Conservation (phyloP, 78 protist species). For the Dictyostelium discoideum region dicty_2.7 NC_007090.3:3122501-3123000, state of each 20-base stretch:
- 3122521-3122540: slow-evolving; percentile 14
- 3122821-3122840: background rate
- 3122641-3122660: background rate
- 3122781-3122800: background rate
- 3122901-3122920: background rate
- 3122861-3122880: background rate
- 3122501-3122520: background rate
- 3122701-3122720: background rate
- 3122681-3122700: background rate
- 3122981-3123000: background rate
- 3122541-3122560: background rate
- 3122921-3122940: background rate
- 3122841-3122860: background rate
- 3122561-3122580: background rate
- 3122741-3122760: slow-evolving; percentile 8
- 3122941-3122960: too few species aligned
- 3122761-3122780: background rate
- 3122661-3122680: background rate
- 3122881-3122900: background rate
- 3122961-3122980: background rate
- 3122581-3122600: background rate
- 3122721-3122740: background rate
- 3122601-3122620: background rate
- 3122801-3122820: background rate
- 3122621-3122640: background rate